Conservation (phyloP, 805 yeast species). For the Metschnikowia rubicola region DNA sequence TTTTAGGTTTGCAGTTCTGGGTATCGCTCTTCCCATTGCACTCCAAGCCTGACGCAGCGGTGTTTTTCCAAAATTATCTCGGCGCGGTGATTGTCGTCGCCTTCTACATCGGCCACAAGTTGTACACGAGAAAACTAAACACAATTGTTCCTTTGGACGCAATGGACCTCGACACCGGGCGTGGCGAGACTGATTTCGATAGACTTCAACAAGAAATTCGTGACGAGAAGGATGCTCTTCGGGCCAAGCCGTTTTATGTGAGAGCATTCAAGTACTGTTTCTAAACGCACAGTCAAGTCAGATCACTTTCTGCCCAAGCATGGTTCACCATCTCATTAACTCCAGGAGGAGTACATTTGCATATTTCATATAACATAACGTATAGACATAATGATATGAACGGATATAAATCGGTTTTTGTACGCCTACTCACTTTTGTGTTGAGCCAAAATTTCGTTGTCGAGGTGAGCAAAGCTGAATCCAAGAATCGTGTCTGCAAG, state of each 20-base stretch:
- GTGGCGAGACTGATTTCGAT: conserved; percentile 24
- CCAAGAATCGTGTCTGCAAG: conserved; percentile 46
- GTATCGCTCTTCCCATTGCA: conserved; percentile 27
- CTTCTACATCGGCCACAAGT: conserved; percentile 24
- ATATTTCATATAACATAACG: not conserved
- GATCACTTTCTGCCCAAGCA: too few relatives aligned
- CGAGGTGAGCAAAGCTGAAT: conserved; percentile 40
- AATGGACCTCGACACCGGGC: conserved; percentile 27
- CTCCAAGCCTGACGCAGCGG: conserved; percentile 16
- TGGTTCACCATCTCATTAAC: not conserved
- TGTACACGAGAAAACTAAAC: conserved; percentile 20
- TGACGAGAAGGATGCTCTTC: conserved; percentile 17
- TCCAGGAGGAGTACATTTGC: not conserved
- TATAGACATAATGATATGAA: not conserved
- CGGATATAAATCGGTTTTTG: not conserved
- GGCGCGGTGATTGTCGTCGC: conserved; percentile 23
- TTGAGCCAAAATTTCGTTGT: conserved; percentile 25
- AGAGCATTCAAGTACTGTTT: conserved; percentile 18
- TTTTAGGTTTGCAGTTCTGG: conserved; percentile 28
- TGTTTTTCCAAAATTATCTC: conserved; percentile 26
- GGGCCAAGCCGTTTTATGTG: conserved; percentile 14
- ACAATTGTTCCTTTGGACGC: conserved; percentile 19
- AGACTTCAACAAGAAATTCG: conserved; percentile 21
- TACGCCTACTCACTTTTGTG: conserved; percentile 1
- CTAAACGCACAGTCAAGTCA: not conserved